Conservation (phyloP, 2,329 filamentous ascomycete species). For the Elsinoe fawcettii region DNA sequence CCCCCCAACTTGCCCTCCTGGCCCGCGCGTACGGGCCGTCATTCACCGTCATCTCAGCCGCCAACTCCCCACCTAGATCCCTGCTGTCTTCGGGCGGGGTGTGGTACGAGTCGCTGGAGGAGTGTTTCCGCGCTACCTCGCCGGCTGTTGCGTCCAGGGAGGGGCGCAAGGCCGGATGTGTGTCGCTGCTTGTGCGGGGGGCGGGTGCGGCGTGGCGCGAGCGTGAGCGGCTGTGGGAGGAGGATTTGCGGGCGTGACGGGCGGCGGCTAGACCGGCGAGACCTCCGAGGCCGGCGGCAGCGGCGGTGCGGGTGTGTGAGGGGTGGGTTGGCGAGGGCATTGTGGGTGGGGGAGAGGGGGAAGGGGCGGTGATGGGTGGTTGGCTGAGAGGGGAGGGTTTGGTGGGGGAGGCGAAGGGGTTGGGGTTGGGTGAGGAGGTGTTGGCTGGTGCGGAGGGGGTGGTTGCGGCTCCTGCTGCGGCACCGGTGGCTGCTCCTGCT, state of each 20-base stretch:
- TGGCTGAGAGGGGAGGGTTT: background rate
- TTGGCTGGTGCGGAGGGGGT: background rate
- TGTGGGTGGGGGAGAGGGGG: background rate
- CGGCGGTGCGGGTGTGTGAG: background rate
- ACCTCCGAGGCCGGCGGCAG: conserved; percentile 3
- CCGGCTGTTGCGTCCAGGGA: background rate
- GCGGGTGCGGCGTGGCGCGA: background rate
- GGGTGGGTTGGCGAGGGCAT: background rate
- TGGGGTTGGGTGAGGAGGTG: background rate
- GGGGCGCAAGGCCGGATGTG: background rate
- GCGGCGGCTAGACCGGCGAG: conserved; percentile 8
- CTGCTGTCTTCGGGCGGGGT: background rate
- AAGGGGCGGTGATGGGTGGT: conserved; percentile 5
- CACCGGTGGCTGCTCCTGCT: background rate
- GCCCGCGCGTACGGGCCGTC: conserved; percentile 14
- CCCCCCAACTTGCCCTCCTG: background rate
- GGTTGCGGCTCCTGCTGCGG: background rate
- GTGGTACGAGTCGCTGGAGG: conserved; percentile 4
- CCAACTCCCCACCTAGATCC: too few species aligned
- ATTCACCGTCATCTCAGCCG: background rate
- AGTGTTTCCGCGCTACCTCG: background rate
- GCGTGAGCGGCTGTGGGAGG: background rate
- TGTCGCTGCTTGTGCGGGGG: background rate
- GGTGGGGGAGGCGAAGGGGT: background rate
- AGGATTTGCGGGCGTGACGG: conserved; percentile 10